A percentile compares a stretch with the other conserved stretches of the same genome.
Evolutionary conservation across 2,329 filamentous ascomycete genomes (phyloP).

Genomic region (Aspergillus spinulosporus): DNA sequence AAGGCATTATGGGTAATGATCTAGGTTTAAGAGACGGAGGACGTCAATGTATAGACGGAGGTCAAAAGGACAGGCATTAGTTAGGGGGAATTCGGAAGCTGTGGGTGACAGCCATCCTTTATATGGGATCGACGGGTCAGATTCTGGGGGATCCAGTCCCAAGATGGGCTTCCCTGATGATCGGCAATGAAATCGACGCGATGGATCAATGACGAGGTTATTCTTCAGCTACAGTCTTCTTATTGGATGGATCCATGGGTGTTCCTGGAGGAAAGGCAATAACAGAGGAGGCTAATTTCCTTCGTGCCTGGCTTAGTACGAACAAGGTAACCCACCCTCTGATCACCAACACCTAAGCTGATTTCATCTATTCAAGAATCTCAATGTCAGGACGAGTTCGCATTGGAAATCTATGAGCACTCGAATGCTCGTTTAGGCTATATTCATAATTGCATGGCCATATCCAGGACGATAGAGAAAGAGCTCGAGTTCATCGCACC

Average conservation of each 20-base stretch:
- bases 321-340: background rate
- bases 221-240: no score
- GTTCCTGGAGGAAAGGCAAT: constrained; percentile 7
- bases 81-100: background rate
- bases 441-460: no score
- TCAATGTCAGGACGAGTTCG: no score
- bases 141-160: background rate
- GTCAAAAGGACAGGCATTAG: background rate
- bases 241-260: background rate
- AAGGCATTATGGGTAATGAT: constrained; percentile 1
- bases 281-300: constrained; percentile 1
- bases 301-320: background rate
- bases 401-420: no score
- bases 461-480: no score
- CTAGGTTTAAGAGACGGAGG: background rate
- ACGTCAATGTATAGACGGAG: background rate
- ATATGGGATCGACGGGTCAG: background rate
- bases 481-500: background rate
- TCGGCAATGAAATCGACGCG: background rate
- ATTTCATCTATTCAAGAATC: no score
- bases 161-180: no score
- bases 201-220: background rate
- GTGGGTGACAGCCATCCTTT: background rate
- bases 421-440: no score
- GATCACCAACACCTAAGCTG: background rate